These are phyloP conservation scores for Entelexis sorbosivorans DNA, from an alignment of 1,139 yeast genomes.

Conservation along the genomic window DNA sequence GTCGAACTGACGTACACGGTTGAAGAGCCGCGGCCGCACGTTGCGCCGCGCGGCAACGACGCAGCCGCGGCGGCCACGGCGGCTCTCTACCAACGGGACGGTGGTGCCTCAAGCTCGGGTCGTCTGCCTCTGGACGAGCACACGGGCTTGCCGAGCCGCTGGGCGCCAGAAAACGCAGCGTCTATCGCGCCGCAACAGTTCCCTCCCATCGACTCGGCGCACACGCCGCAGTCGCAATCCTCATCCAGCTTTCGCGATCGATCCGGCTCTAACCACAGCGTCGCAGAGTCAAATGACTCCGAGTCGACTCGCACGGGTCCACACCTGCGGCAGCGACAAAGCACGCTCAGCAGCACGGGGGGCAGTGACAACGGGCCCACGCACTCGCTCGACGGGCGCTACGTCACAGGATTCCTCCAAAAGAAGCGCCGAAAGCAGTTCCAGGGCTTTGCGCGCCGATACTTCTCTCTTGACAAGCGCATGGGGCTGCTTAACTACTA, in stretches of 20 bases:
- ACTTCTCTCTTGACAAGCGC: conserved; percentile 68
- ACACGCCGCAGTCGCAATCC: not conserved
- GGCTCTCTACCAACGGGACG: not conserved
- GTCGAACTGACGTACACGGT: conserved; percentile 41
- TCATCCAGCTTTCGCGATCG: not conserved
- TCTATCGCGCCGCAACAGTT: not conserved
- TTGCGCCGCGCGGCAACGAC: not conserved
- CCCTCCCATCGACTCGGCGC: not conserved
- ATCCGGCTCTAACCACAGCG: not conserved
- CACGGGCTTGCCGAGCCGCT: not conserved
- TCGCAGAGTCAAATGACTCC: not conserved
- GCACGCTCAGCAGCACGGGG: conserved; percentile 2
- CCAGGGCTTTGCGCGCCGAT: conserved; percentile 80
- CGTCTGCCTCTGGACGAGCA: not conserved
- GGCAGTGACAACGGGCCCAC: conserved; percentile 14
- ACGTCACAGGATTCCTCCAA: conserved; percentile 60
- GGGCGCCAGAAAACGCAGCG: not conserved
- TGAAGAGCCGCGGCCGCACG: conserved; percentile 3
- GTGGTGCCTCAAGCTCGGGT: not conserved
- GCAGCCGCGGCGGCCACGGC: conserved; percentile 13
- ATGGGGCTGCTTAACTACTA: conserved; percentile 79
- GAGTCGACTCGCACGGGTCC: not conserved
- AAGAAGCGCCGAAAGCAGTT: conserved; percentile 71
- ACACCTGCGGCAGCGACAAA: conserved; percentile 5
- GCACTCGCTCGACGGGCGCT: conserved; percentile 37